A percentile compares a stretch with the other conserved stretches of the same genome.
These are phyloP conservation scores for Effrenium voratum DNA, from an alignment of 73 alveolate species.

Conservation along the genomic window DNA sequence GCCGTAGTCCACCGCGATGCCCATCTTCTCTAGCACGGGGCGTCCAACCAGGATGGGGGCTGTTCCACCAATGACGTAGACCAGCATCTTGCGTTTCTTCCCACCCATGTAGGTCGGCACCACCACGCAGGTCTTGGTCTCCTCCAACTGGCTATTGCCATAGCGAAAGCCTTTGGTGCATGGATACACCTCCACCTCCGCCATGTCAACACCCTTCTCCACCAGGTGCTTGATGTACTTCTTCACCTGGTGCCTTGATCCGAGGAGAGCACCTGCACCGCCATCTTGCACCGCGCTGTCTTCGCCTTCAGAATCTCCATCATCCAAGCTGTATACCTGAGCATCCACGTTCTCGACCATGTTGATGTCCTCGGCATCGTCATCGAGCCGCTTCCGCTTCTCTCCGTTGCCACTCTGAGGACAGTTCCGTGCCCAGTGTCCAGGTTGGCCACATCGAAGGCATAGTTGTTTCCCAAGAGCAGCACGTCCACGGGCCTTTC, in stretches of 20 bases:
- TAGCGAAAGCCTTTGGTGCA: neutral
- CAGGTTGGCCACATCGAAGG: neutral
- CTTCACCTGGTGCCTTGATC: neutral
- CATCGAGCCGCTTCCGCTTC: neutral
- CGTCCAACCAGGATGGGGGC: neutral
- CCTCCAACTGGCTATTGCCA: neutral
- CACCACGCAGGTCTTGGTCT: neutral
- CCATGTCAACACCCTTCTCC: neutral
- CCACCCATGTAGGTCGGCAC: neutral
- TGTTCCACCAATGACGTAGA: neutral
- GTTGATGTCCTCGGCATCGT: neutral
- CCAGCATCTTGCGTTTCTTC: neutral
- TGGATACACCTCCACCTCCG: neutral
- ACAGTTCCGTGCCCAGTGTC: neutral
- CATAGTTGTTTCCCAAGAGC: neutral
- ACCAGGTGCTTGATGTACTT: neutral
- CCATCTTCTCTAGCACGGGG: neutral
- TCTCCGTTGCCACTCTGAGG: neutral
- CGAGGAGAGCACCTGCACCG: neutral
- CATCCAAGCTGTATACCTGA: neutral
- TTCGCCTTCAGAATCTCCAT: neutral
- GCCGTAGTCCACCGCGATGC: neutral
- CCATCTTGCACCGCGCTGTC: neutral
- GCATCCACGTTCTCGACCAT: neutral
- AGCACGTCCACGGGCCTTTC: neutral